Evolutionary conservation across 495 filamentous ascomycete genomes (phyloP), one percentile per base, ranked within the genome.

Genomic region (Hypoxylon subgilvum): DNA sequence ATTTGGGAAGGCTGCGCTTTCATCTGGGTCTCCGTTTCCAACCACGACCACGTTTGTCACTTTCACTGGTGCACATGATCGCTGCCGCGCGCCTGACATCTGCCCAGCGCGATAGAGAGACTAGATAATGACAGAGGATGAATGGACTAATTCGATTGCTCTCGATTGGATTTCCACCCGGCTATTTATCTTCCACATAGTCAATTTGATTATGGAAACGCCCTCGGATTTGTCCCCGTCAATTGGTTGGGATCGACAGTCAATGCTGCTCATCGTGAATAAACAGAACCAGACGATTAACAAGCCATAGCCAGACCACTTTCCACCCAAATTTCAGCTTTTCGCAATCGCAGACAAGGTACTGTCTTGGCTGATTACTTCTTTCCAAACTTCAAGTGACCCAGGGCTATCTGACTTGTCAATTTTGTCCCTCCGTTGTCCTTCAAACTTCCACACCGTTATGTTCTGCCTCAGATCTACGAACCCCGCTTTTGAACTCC

Each of bases 1-100:
- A 25, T 51, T n/a, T n/a, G n/a, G n/a, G n/a, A n/a, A n/a, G n/a
- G 23, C 23, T 27, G 23, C 17, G 32, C 22, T 38, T 25, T 5
- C 6, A 4, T 19, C 6, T 38, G 43, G 23, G 52, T 40, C 30
- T 49, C 17, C 30, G 50, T 47, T 49, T 58, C 42, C n/a, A 31
- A 44, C 22, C 25, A 16, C 18, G 54, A 64, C 61, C 61, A 64
- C 61, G 61, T 64, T 64, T 22, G 40, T 32, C 40, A 13, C 52
- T 64, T 50, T 64, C 53, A 64, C 61, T 64, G 61, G 61, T 58
- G 53, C 54, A n/a, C n/a, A 10, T 40, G 53, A 45, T 6, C 31
- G 42, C 49, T 58, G 38, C 60, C 60, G 53, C 60, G 61, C 53
- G 61, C 61, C 46, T 63, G 42, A 50, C 34, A 30, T 38, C 19